Percentiles rank a stretch among this genome's conserved stretches.
These are phyloP conservation scores for Calonectria montana DNA, from an alignment of 2,329 filamentous ascomycete species.

Conservation along the genomic window DNA sequence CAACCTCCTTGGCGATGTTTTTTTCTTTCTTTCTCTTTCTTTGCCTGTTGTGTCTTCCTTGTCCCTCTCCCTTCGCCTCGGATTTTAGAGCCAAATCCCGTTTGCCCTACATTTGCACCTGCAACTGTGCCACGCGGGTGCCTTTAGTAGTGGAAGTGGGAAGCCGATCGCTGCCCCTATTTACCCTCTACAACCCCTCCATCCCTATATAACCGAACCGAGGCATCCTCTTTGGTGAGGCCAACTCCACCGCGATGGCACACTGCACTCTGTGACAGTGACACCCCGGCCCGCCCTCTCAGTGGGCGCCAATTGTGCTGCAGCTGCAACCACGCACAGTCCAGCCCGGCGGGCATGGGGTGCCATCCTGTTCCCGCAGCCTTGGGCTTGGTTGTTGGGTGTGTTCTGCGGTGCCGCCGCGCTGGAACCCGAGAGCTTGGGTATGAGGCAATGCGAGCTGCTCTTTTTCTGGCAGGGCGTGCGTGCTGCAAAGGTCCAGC, in stretches of 20 bases:
- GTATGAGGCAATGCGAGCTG: neutral
- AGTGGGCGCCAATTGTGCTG: neutral
- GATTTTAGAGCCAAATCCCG: neutral
- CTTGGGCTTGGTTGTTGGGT: conserved; percentile 12
- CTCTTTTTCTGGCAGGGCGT: neutral
- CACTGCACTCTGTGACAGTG: neutral
- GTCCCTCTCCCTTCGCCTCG: too few relatives aligned
- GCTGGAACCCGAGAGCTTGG: conserved; percentile 11
- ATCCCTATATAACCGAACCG: conserved; percentile 24
- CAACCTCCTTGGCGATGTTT: neutral
- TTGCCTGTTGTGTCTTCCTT: too few relatives aligned
- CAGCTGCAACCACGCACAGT: neutral
- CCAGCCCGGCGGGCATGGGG: neutral
- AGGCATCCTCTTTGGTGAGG: conserved; percentile 9
- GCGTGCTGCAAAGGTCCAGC: neutral
- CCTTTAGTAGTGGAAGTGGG: neutral
- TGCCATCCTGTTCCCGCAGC: conserved; percentile 11
- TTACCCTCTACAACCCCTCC: neutral
- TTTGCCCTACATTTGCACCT: neutral
- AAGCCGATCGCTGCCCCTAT: neutral
- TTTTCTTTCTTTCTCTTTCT: neutral
- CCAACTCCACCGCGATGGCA: neutral
- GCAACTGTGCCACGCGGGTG: neutral
- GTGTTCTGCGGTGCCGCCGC: neutral
- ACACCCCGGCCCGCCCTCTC: neutral